Evolutionary conservation across 805 yeast species (phyloP).

Genomic region (Kluyveromyces aestuarii): DNA sequence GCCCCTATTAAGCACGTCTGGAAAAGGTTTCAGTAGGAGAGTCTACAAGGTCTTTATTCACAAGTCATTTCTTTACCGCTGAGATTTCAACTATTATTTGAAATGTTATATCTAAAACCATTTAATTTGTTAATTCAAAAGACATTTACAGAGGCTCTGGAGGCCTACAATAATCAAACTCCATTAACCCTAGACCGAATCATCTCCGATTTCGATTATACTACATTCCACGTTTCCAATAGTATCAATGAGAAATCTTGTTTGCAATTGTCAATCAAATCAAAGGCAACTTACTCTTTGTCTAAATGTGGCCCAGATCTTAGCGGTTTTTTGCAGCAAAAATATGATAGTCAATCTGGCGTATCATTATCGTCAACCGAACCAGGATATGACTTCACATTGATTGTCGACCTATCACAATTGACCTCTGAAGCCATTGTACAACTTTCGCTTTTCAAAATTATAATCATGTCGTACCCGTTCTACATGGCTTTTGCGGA

Average conservation of each 20-base stretch:
- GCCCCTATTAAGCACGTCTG: not conserved
- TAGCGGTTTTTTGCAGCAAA: slow-evolving; percentile 14
- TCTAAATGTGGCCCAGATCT: slow-evolving; percentile 13
- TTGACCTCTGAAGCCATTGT: slow-evolving; percentile 47
- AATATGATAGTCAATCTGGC: slow-evolving; percentile 14
- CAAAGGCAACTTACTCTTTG: slow-evolving; percentile 27
- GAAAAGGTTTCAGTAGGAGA: not conserved
- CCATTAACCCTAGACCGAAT: slow-evolving; percentile 61
- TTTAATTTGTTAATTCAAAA: slow-evolving; percentile 76
- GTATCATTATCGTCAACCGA: slow-evolving; percentile 34
- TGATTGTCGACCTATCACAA: slow-evolving; percentile 54
- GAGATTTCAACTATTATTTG: not conserved
- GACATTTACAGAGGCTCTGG: slow-evolving; percentile 56
- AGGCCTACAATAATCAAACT: slow-evolving; percentile 19
- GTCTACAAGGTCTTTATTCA: too few species aligned
- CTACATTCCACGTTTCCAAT: slow-evolving; percentile 81
- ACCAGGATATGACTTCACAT: slow-evolving; percentile 72
- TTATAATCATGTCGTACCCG: slow-evolving; percentile 88
- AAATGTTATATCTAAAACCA: slow-evolving; percentile 79
- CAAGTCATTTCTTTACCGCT: not conserved
- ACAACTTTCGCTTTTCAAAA: slow-evolving; percentile 66
- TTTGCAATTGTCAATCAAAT: slow-evolving; percentile 21
- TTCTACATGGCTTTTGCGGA: slow-evolving; percentile 77
- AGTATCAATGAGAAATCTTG: slow-evolving; percentile 55
- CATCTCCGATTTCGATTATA: slow-evolving; percentile 91